phyloP scores from a whole-genome alignment of 75 land plant species.

The Chamaecyparis obtusa region DNA sequence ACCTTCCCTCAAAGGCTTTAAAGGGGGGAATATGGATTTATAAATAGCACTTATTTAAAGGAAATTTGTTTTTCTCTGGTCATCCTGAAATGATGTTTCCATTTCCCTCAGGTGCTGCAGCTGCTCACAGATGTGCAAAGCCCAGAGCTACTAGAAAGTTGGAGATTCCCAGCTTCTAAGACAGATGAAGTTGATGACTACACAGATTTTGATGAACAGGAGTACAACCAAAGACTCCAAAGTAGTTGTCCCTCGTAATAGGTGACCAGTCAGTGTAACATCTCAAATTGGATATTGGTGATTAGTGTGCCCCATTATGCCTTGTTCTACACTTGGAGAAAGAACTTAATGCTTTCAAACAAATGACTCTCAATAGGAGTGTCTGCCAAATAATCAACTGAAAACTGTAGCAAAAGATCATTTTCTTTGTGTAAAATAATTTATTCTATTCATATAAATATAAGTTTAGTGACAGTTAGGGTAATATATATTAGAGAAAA shows the following conservation, averaged over 20 bases:
- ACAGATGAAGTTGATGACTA: slow-evolving; percentile 33
- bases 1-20: neutral
- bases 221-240: slow-evolving; percentile 3
- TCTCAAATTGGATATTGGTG: neutral
- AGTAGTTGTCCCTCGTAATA: neutral
- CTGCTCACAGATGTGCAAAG: slow-evolving; percentile 24
- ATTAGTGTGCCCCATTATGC: neutral
- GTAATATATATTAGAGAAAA: neutral
- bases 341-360: neutral
- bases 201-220: neutral
- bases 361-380: neutral
- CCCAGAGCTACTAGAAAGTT: slow-evolving; percentile 18
- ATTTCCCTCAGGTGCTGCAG: slow-evolving; percentile 33
- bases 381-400: neutral
- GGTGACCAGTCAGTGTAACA: neutral
- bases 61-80: neutral
- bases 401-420: neutral
- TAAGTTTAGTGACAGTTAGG: neutral
- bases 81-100: neutral
- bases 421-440: neutral
- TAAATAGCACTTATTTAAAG: neutral
- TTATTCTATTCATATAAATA: neutral
- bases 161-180: slow-evolving; percentile 26
- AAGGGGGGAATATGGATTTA: neutral
- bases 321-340: neutral